Evolutionary conservation across 139 green algal species (phyloP).

Genomic region (Edaphochlamys debaryana): DNA sequence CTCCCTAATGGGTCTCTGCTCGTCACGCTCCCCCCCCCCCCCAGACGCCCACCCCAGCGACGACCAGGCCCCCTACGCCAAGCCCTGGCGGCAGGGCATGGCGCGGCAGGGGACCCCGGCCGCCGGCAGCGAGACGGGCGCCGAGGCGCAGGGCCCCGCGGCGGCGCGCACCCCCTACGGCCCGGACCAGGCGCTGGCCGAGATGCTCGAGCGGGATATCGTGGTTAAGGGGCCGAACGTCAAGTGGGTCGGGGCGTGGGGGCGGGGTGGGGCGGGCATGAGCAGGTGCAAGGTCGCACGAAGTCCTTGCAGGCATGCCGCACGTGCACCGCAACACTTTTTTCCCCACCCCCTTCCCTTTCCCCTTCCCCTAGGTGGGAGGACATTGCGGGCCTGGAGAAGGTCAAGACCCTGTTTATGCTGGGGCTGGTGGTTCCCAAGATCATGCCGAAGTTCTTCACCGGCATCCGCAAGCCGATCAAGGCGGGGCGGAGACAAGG

Average conservation of each 20-base stretch:
- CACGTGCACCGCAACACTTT: too few species aligned
- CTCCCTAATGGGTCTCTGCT: too few species aligned
- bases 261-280: too few species aligned
- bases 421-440: conserved; percentile 91
- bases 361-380: conserved; percentile 64
- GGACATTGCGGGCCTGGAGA: conserved; percentile 69
- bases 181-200: conserved; percentile 79
- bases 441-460: conserved; percentile 91
- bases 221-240: conserved; percentile 79
- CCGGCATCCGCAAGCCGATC: conserved; percentile 87
- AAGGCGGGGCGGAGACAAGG: conserved; percentile 81
- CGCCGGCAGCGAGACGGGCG: background rate
- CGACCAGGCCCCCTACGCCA: conserved; percentile 8
- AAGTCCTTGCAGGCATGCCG: too few species aligned
- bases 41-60: background rate
- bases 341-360: too few species aligned
- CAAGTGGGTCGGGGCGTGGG: conserved; percentile 51
- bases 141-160: conserved; percentile 25
- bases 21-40: too few species aligned
- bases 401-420: conserved; percentile 92
- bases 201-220: conserved; percentile 83
- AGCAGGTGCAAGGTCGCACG: too few species aligned
- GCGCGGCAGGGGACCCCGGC: conserved; percentile 30
- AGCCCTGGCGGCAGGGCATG: conserved; percentile 33
- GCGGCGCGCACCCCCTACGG: conserved; percentile 32